phyloP scores from a whole-genome alignment of 1,284 basidiomycete genomes.

The Malassezia furfur region DNA sequence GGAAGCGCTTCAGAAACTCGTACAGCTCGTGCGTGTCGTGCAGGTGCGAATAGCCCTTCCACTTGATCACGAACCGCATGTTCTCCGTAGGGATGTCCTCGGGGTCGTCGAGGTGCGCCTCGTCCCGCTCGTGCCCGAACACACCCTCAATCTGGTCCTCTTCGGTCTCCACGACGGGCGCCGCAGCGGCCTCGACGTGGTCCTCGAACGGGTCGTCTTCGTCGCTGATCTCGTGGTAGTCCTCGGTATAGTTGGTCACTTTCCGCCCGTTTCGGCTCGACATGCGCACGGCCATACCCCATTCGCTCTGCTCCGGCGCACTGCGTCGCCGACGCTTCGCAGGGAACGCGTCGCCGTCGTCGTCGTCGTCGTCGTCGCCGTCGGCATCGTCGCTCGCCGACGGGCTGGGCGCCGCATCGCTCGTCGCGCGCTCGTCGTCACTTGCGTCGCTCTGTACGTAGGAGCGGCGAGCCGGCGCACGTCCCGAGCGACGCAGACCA shows the following conservation, averaged over 20 bases:
- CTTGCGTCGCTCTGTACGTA: constrained; percentile 17
- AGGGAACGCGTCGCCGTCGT: constrained; percentile 60
- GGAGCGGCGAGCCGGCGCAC: constrained; percentile 25
- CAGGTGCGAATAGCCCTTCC: constrained; percentile 51
- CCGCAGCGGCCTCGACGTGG: constrained; percentile 24
- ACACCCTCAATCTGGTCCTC: constrained; percentile 50
- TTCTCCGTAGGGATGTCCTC: constrained; percentile 49
- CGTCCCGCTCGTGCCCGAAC: constrained; percentile 49
- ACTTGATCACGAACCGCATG: constrained; percentile 51
- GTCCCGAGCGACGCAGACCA: constrained; percentile 23
- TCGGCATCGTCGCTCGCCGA: constrained; percentile 21
- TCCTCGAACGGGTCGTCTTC: constrained; percentile 46
- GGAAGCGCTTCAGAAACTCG: constrained; percentile 76
- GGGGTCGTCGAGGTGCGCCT: constrained; percentile 37
- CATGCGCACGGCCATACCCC: constrained; percentile 54
- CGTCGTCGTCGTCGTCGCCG: constrained; percentile 58
- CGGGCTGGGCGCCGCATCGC: constrained; percentile 15
- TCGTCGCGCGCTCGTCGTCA: constrained; percentile 22
- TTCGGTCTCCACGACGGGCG: constrained; percentile 2
- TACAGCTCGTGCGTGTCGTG: constrained; percentile 90
- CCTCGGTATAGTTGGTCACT: constrained; percentile 48
- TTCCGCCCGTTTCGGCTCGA: constrained; percentile 34
- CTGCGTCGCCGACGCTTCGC: constrained; percentile 1
- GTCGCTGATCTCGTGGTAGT: constrained; percentile 38
- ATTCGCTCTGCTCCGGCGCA: neutral